Conservation (phyloP, 106 monocot genomes). For the Agapanthus africanus region DNA sequence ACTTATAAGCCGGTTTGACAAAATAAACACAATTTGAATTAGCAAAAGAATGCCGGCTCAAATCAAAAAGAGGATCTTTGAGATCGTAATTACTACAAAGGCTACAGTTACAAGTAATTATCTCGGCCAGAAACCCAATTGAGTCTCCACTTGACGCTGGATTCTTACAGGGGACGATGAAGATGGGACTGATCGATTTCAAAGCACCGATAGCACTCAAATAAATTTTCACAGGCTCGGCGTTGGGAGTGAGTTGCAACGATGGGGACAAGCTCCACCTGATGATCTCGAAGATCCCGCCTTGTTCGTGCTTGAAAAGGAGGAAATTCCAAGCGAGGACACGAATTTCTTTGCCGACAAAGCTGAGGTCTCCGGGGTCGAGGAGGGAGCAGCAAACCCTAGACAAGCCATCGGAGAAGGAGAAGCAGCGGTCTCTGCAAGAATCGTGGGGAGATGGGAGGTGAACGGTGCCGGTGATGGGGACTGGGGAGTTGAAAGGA, state of each 20-base stretch:
- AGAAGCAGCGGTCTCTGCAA: slow-evolving; percentile 35
- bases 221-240: not conserved
- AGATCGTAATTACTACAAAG: slow-evolving; percentile 15
- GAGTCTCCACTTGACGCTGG: slow-evolving; percentile 19
- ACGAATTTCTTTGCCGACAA: slow-evolving; percentile 27
- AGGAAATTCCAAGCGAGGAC: slow-evolving; percentile 64
- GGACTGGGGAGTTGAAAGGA: slow-evolving; percentile 19
- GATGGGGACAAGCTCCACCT: slow-evolving; percentile 23
- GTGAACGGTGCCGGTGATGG: slow-evolving; percentile 25
- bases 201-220: slow-evolving; percentile 23
- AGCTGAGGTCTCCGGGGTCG: slow-evolving; percentile 28
- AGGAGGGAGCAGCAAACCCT: slow-evolving; percentile 44
- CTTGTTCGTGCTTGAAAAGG: slow-evolving; percentile 20
- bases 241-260: not conserved
- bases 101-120: slow-evolving; percentile 17
- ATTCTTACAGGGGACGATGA: slow-evolving; percentile 25
- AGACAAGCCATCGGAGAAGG: slow-evolving; percentile 39
- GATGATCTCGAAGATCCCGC: slow-evolving; percentile 45
- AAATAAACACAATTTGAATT: slow-evolving; percentile 49
- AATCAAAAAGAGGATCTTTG: not conserved
- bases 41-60: slow-evolving; percentile 23
- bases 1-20: slow-evolving; percentile 26
- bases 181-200: slow-evolving; percentile 40
- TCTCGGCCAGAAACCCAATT: slow-evolving; percentile 49
- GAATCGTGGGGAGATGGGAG: slow-evolving; percentile 2